phyloP scores from a whole-genome alignment of 2,329 filamentous ascomycete species.

The Xylariaceae sp. region DNA sequence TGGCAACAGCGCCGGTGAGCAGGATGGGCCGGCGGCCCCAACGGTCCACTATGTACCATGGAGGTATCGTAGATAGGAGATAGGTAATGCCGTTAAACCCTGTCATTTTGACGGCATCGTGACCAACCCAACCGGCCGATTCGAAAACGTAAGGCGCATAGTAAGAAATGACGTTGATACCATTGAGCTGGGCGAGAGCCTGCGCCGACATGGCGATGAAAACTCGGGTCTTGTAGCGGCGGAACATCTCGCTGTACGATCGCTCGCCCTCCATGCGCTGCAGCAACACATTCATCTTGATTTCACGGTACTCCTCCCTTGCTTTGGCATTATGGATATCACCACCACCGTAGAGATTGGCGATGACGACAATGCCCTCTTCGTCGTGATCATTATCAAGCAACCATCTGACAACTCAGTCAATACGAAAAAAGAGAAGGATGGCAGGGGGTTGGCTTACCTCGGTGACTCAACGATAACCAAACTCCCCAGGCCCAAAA shows the following conservation, averaged over 20 bases:
- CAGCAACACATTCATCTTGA: slow-evolving; percentile 95
- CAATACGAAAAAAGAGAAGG: slow-evolving; percentile 20
- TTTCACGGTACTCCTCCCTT: slow-evolving; percentile 92
- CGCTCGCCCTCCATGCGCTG: slow-evolving; percentile 93
- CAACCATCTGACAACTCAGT: slow-evolving; percentile 65
- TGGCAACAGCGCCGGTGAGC: slow-evolving; percentile 80
- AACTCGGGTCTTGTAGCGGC: slow-evolving; percentile 81
- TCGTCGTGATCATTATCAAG: slow-evolving; percentile 97
- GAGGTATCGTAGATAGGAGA: slow-evolving; percentile 83
- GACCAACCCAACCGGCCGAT: slow-evolving; percentile 90
- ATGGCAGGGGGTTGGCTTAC: slow-evolving; percentile 40
- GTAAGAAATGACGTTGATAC: slow-evolving; percentile 99
- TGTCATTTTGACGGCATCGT: slow-evolving; percentile 91
- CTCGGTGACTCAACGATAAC: slow-evolving; percentile 95
- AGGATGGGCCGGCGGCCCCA: slow-evolving; percentile 88
- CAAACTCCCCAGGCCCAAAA: slow-evolving; percentile 80
- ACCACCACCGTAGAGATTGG: slow-evolving; percentile 91
- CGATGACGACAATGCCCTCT: slow-evolving; percentile 96
- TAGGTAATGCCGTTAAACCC: slow-evolving; percentile 91
- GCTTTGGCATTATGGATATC: slow-evolving; percentile 92
- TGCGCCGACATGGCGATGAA: slow-evolving; percentile 99
- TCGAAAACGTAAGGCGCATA: slow-evolving; percentile 96
- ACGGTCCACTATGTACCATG: slow-evolving; percentile 93
- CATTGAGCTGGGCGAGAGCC: slow-evolving; percentile 90
- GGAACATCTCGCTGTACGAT: slow-evolving; percentile 91